Conservation (phyloP, 1,139 yeast species). For the Hansenula sp. region DNA sequence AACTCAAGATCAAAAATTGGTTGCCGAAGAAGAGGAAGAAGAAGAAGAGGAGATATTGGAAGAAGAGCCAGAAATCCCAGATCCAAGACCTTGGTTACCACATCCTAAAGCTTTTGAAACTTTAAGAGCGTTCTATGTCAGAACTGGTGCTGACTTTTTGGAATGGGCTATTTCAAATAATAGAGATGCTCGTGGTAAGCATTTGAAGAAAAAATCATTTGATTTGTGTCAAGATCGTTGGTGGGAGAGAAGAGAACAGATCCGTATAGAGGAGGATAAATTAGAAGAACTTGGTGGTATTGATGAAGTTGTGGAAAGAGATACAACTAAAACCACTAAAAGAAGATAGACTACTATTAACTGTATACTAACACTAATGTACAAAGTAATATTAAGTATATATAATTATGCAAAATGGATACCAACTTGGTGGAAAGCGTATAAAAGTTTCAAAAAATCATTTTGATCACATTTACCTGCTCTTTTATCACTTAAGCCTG, state of each 20-base stretch:
- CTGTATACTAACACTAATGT: not conserved
- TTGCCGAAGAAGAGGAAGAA: conserved; percentile 48
- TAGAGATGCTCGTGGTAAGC: conserved; percentile 85
- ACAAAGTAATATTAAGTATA: no score
- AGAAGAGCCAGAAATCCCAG: conserved; percentile 73
- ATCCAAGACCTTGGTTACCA: conserved; percentile 93
- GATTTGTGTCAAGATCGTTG: conserved; percentile 91
- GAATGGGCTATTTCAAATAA: conserved; percentile 91
- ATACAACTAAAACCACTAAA: conserved; percentile 38
- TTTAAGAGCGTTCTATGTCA: conserved; percentile 75
- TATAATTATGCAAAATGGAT: conserved; percentile 83
- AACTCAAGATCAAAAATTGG: conserved; percentile 42
- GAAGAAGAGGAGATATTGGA: conserved; percentile 57
- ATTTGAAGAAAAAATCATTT: conserved; percentile 82
- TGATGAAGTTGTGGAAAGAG: conserved; percentile 83
- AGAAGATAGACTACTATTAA: conserved; percentile 25
- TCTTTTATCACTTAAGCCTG: conserved; percentile 81
- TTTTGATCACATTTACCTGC: conserved; percentile 94
- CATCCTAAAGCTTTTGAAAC: conserved; percentile 95
- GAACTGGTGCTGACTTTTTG: conserved; percentile 82
- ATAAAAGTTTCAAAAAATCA: conserved; percentile 80
- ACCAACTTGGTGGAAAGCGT: conserved; percentile 96
- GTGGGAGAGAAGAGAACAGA: conserved; percentile 98
- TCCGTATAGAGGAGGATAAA: conserved; percentile 82
- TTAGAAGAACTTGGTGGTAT: conserved; percentile 90